Base-by-base conservation (phyloP, 495 filamentous ascomycete species). In the Amphirosellinia nigrospora region DNA sequence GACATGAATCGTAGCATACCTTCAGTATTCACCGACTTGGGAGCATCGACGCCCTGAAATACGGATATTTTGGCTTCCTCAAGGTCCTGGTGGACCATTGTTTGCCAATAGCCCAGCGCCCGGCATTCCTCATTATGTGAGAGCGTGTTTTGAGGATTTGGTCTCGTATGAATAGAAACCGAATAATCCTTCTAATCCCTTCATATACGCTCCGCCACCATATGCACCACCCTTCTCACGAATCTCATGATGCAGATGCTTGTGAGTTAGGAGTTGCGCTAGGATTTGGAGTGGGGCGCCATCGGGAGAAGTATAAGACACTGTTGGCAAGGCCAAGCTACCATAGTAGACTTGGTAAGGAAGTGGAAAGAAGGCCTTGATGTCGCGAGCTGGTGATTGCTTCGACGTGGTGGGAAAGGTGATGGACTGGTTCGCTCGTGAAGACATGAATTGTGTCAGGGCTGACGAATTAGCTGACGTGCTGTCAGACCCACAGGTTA, bases 341-440 rank as follows among this genome's bases (percentile, higher is more conserved):
- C 94, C 90, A 79, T 98, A 98, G 75, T 95, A 97, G 61, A 99
- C 96, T 79, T 99, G 96, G 80, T 97, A 99, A 1, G 96, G 96
- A 30, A 99, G 87, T 4, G 94, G 90, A 77, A 96, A 99, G 85
- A 98, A 96, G 0, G 92, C 89, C 75, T 93, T 96, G 58, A 88
- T 81, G 78, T 85, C 80, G 71, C 78, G 71, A 1, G 80, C 62
- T 41, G 82, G 71, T 11, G 73, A 45, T 56, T 82, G 77, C 5
- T 72, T 72, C 28, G 70, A 71, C 21, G 79, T 66, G 30, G 72
- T 70, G 1, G 78, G 77, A 68, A 81, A 82, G 26, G 79, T 80
- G 26, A 82, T 75, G 32, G 77, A 70, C 28, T 77, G 68, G 36
- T 79, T 79, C 60, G 86, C 87, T 67, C 94, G 80, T 19, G 83